A percentile compares a stretch with the other conserved stretches of the same genome.
Conservation (phyloP, 2,329 filamentous ascomycete species). For the Colletotrichum sp. region DNA sequence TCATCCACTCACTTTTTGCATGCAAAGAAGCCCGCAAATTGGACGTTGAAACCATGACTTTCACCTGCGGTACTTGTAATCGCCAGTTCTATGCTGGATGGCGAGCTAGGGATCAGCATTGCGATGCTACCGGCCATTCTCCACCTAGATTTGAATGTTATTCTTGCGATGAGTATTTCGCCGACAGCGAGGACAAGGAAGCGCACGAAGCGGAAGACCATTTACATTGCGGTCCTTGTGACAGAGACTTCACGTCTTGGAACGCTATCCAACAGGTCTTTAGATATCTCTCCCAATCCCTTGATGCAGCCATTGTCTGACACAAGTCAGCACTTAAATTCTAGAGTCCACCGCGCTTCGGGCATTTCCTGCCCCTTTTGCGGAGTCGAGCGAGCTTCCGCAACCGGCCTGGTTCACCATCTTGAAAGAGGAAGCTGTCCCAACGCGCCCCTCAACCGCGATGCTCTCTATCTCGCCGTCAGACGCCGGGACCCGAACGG, state of each 20-base stretch:
- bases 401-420: conserved; percentile 61
- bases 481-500: conserved; percentile 50
- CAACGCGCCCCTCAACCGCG: conserved; percentile 50
- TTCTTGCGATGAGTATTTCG: conserved; percentile 29
- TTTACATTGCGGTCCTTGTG: not conserved
- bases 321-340: conserved; percentile 57
- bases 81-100: conserved; percentile 27
- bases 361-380: conserved; percentile 63
- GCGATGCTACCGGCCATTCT: conserved; percentile 28
- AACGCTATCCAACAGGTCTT: not conserved
- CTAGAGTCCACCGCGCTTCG: conserved; percentile 49
- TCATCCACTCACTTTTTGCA: not conserved
- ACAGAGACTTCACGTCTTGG: not conserved
- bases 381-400: conserved; percentile 45
- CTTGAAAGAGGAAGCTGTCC: conserved; percentile 60
- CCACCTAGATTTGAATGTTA: conserved; percentile 30
- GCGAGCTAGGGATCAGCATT: conserved; percentile 32
- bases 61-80: conserved; percentile 30
- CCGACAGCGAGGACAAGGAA: conserved; percentile 22
- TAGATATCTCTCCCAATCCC: not conserved
- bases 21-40: not conserved
- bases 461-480: conserved; percentile 51
- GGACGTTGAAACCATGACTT: not conserved
- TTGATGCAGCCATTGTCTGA: not conserved
- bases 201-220: not conserved